Percentiles rank a stretch among this genome's conserved stretches.
Evolutionary conservation across 1,139 yeast species (phyloP).

Genomic region (Yamadazyma jaroonii): DNA sequence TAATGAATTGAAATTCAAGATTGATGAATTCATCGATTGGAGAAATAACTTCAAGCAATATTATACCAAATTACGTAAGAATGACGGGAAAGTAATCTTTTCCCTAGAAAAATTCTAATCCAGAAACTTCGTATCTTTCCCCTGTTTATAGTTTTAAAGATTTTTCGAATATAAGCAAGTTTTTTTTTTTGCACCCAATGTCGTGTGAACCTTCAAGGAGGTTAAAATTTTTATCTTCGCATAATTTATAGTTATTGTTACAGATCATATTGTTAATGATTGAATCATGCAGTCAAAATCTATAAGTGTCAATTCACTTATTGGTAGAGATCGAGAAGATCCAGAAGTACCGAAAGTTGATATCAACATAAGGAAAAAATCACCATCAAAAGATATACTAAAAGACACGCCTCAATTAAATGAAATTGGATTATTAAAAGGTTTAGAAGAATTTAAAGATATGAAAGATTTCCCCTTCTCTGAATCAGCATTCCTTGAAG

Average conservation of each 20-base stretch:
- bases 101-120: constrained; percentile 37
- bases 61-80: constrained; percentile 23
- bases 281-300: constrained; percentile 14
- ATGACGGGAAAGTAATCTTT: constrained; percentile 37
- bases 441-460: constrained; percentile 34
- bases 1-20: constrained; percentile 28
- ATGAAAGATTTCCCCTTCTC: constrained; percentile 51
- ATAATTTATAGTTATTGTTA: neutral
- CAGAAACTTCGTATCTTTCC: neutral
- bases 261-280: constrained; percentile 3
- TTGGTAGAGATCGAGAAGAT: constrained; percentile 17
- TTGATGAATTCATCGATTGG: constrained; percentile 40
- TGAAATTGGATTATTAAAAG: neutral
- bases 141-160: too few species aligned
- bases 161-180: neutral
- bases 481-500: constrained; percentile 60
- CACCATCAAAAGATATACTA: neutral
- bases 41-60: constrained; percentile 28
- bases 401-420: constrained; percentile 2
- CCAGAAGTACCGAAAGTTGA: neutral
- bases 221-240: constrained; percentile 1
- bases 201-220: constrained; percentile 2
- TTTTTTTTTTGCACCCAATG: constrained; percentile 1
- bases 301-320: constrained; percentile 28
- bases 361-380: constrained; percentile 1